Percentiles rank a stretch among this genome's conserved stretches.
These are phyloP conservation scores for Lophiostoma macrostomum DNA, from an alignment of 495 filamentous ascomycete genomes.

Conservation along the genomic window DNA sequence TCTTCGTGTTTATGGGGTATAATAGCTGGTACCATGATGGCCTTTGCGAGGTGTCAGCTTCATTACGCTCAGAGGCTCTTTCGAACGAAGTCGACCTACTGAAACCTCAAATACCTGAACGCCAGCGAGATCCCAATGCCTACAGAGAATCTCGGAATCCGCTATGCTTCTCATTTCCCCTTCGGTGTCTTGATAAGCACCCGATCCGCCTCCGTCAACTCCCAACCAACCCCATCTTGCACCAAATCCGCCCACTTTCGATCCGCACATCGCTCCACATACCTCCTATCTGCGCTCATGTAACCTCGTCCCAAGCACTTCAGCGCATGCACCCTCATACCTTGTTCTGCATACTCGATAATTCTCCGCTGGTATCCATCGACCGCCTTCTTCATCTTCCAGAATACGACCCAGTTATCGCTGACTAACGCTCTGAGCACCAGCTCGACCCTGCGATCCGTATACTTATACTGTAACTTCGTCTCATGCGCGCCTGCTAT, in stretches of 20 bases:
- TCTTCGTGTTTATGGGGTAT: not conserved
- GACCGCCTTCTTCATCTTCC: conserved; percentile 64
- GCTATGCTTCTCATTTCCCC: conserved; percentile 43
- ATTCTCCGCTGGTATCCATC: conserved; percentile 72
- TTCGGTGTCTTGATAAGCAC: conserved; percentile 68
- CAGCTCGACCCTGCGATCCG: conserved; percentile 60
- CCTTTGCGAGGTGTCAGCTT: no score
- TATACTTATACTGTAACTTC: conserved; percentile 53
- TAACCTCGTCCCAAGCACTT: conserved; percentile 84
- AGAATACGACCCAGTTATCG: conserved; percentile 80
- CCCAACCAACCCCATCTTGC: conserved; percentile 72
- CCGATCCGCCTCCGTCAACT: conserved; percentile 56
- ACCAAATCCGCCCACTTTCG: conserved; percentile 66
- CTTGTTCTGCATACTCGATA: conserved; percentile 74
- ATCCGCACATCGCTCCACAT: conserved; percentile 61
- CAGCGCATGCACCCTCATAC: conserved; percentile 67
- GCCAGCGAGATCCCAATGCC: not conserved
- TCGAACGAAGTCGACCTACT: no score
- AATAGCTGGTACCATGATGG: no score
- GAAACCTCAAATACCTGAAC: no score
- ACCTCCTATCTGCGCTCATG: conserved; percentile 63
- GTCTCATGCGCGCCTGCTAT: conserved; percentile 68
- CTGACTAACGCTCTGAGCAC: conserved; percentile 68
- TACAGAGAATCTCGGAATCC: no score
- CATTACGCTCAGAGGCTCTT: no score